These are phyloP conservation scores for Amanita exitialis DNA, from an alignment of 768 basidiomycete genomes.

Conservation along the genomic window DNA sequence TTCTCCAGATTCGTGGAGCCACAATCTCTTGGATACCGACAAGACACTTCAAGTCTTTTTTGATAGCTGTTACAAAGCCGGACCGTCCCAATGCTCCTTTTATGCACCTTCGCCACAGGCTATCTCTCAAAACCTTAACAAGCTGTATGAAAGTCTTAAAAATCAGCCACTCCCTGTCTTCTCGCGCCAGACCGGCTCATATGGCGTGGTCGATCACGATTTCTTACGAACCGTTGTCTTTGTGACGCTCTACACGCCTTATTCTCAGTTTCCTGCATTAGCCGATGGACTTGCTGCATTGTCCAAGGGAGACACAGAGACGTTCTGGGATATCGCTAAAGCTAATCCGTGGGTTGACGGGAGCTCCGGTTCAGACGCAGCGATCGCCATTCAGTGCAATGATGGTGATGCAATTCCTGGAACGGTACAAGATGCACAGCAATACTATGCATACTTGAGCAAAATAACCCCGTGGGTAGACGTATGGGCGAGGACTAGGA, in stretches of 20 bases:
- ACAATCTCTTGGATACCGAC: conserved; percentile 26
- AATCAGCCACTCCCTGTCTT: conserved; percentile 23
- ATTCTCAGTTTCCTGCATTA: conserved; percentile 19
- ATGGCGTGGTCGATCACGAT: conserved; percentile 28
- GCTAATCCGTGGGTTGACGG: background rate
- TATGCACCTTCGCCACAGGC: conserved; percentile 23
- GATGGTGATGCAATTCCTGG: conserved; percentile 23
- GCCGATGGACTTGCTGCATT: conserved; percentile 26
- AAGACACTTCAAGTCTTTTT: conserved; percentile 26
- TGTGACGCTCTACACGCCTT: conserved; percentile 24
- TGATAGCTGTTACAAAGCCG: conserved; percentile 25
- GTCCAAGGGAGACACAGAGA: conserved; percentile 19
- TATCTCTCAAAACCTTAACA: conserved; percentile 24
- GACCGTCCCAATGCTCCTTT: conserved; percentile 25
- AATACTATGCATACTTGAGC: conserved; percentile 17
- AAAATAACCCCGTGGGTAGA: conserved; percentile 21
- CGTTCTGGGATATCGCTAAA: conserved; percentile 14
- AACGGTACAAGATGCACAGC: conserved; percentile 16
- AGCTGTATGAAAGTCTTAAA: conserved; percentile 15
- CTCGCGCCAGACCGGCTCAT: conserved; percentile 11
- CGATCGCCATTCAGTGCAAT: conserved; percentile 20
- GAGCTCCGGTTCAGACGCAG: background rate
- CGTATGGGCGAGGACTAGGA: conserved; percentile 18
- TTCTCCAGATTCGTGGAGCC: conserved; percentile 21
- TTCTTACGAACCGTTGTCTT: conserved; percentile 21